These are phyloP conservation scores for Cryomyces minteri DNA, from an alignment of 495 filamentous ascomycete species.

Conservation along the genomic window DNA sequence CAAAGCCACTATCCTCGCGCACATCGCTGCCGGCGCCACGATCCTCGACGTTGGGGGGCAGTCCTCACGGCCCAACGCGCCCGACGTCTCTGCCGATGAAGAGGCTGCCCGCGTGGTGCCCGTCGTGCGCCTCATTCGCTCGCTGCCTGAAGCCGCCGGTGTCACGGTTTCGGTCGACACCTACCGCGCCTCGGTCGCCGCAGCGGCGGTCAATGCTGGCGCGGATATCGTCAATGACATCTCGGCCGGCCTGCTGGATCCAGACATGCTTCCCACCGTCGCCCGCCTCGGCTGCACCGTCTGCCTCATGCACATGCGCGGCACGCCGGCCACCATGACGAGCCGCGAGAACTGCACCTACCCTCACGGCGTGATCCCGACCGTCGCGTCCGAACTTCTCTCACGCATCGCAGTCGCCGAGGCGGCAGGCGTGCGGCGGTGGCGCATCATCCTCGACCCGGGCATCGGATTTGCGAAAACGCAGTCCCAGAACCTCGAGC, in stretches of 20 bases:
- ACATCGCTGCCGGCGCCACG: slow-evolving; percentile 48
- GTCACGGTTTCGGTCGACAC: slow-evolving; percentile 78
- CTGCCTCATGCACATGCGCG: slow-evolving; percentile 92
- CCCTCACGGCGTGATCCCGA: slow-evolving; percentile 51
- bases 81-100: slow-evolving; percentile 44
- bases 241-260: slow-evolving; percentile 63
- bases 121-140: slow-evolving; percentile 52
- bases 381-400: slow-evolving; percentile 50
- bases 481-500: slow-evolving; percentile 57
- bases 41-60: slow-evolving; percentile 91
- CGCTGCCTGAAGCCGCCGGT: slow-evolving; percentile 37
- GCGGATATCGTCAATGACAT: slow-evolving; percentile 95
- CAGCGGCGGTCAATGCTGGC: slow-evolving; percentile 58
- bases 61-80: slow-evolving; percentile 63
- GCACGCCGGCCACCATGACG: slow-evolving; percentile 71
- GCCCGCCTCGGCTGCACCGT: slow-evolving; percentile 66
- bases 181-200: slow-evolving; percentile 74
- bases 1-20: slow-evolving; percentile 28
- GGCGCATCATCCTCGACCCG: slow-evolving; percentile 90
- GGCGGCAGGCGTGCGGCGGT: slow-evolving; percentile 64
- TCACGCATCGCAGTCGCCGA: slow-evolving; percentile 59
- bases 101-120: slow-evolving; percentile 66
- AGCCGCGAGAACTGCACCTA: slow-evolving; percentile 31
- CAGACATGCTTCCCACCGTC: slow-evolving; percentile 64
- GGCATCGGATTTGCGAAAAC: slow-evolving; percentile 89